Percentiles rank a stretch among this genome's conserved stretches.
Evolutionary conservation across 2,329 filamentous ascomycete genomes (phyloP).

Genomic region (Bipolaris zeicola): DNA sequence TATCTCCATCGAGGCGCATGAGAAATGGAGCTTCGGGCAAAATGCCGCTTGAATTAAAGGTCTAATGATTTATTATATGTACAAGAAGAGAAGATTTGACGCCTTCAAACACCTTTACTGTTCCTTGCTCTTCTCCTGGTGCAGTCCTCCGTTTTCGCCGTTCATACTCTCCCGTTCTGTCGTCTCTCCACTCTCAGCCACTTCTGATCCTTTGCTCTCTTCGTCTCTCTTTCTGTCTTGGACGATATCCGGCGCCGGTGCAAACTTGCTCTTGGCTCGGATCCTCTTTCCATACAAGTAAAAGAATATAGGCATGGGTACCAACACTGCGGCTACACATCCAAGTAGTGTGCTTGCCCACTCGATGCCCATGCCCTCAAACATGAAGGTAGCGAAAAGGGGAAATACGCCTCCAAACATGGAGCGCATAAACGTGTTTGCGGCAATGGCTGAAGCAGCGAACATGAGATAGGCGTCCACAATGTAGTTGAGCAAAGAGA

Average conservation of each 20-base stretch:
- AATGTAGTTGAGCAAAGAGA: slow-evolving; percentile 63
- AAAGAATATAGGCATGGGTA: slow-evolving; percentile 54
- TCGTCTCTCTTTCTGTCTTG: slow-evolving; percentile 45
- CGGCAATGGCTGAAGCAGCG: slow-evolving; percentile 60
- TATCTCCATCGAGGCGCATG: background rate
- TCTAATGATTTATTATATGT: background rate
- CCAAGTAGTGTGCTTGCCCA: slow-evolving; percentile 55
- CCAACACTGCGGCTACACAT: slow-evolving; percentile 49
- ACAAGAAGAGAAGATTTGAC: background rate
- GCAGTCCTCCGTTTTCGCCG: slow-evolving; percentile 3
- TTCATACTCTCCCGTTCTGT: slow-evolving; percentile 10
- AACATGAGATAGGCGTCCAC: slow-evolving; percentile 65
- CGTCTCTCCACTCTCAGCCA: slow-evolving; percentile 13
- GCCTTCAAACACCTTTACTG: slow-evolving; percentile 5
- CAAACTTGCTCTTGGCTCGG: slow-evolving; percentile 50
- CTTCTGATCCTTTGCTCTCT: slow-evolving; percentile 31
- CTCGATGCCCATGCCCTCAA: slow-evolving; percentile 58
- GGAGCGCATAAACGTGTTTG: slow-evolving; percentile 60
- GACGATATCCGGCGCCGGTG: slow-evolving; percentile 49
- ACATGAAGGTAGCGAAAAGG: slow-evolving; percentile 62
- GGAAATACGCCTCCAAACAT: slow-evolving; percentile 59
- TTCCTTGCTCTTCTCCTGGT: slow-evolving; percentile 23
- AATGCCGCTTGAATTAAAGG: slow-evolving; percentile 1
- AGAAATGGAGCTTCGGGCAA: background rate
- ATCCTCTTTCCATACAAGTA: slow-evolving; percentile 54